A percentile compares a stretch with the other conserved stretches of the same genome.
Conservation (phyloP, 306 rosid genomes). For the Fagus crenata region DNA sequence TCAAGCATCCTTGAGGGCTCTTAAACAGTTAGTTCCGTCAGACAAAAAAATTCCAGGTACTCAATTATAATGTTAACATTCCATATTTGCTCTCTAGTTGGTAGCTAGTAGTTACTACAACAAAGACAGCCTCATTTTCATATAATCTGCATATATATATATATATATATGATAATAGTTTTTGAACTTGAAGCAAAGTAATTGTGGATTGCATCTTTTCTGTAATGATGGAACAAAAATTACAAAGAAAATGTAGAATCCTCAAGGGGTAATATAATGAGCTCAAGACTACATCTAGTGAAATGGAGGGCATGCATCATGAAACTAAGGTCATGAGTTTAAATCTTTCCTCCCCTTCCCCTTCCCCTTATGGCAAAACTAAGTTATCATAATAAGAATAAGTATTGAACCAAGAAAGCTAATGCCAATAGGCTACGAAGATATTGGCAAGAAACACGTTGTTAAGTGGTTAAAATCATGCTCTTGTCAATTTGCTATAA, state of each 20-base stretch:
- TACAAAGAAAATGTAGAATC: not conserved
- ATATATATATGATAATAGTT: not conserved
- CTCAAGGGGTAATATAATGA: constrained; percentile 10
- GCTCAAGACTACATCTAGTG: too few relatives aligned
- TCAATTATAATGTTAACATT: not conserved
- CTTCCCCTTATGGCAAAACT: too few relatives aligned
- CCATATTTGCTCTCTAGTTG: constrained; percentile 6
- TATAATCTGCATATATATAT: not conserved
- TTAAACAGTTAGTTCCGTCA: constrained; percentile 73
- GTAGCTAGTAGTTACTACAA: not conserved
- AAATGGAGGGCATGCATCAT: not conserved
- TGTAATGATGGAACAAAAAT: too few relatives aligned
- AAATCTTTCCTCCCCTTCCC: not conserved
- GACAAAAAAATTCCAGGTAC: constrained; percentile 88
- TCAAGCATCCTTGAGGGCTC: constrained; percentile 82
- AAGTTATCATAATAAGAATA: too few relatives aligned
- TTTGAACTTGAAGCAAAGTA: not conserved
- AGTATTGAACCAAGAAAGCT: too few relatives aligned
- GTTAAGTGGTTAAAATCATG: too few relatives aligned
- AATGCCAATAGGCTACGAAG: too few relatives aligned
- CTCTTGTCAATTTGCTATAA: too few relatives aligned
- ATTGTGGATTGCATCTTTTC: too few relatives aligned
- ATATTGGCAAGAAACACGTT: too few relatives aligned
- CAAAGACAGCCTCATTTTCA: not conserved
- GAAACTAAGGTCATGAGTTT: too few relatives aligned